Base-by-base conservation (phyloP, 768 basidiomycete species). In the Amanita exitialis region DNA sequence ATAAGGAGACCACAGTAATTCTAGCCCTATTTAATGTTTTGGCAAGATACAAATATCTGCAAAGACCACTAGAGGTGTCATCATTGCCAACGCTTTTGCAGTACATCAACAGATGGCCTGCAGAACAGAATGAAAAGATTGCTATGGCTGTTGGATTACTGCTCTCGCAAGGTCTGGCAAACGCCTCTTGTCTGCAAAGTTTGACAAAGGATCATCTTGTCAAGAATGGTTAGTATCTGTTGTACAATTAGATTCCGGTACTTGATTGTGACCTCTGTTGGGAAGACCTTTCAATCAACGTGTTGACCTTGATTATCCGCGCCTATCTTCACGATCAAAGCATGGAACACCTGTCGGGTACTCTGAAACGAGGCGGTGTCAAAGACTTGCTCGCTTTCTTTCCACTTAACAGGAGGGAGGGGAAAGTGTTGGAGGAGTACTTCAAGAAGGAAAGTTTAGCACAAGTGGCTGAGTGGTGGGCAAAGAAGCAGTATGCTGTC, bases 31-130 rank as follows among this genome's bases (percentile, higher is more conserved):
- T 53, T 54, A 53, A 44, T 51, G 57, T 47, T 57, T 38, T 34
- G 32, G 53, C 44, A 62, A 95, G 93, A 71, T 98, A 97, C 78
- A 97, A 97, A 69, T 99, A 98, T 77, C 89, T 99, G 60, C 95
- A 97, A 69, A 92, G 86, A 68, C 92, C 95, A 39, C 82, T 99
- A 44, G 95, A 97, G 67, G 86, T 83, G 64, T 53, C 52, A 10
- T 39, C 52, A 3, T 20, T 53, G 27, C 52, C 45, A 3, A 53
- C 46, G 15, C 52, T 47, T 20, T 21, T 99, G 53, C 93, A 97
- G 68, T 91, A 92, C 62, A 81, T 85, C 63, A 80, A 90, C 62
- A 86, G 86, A 61, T 97, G 92, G 91, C 67, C 82, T 2, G 64
- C 77, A 4, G 74, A 70, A 13, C 82, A 89, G 69, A 80, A 83